phyloP scores from a whole-genome alignment of 164 flowering plant genomes.

The Vitis amurensis region DNA sequence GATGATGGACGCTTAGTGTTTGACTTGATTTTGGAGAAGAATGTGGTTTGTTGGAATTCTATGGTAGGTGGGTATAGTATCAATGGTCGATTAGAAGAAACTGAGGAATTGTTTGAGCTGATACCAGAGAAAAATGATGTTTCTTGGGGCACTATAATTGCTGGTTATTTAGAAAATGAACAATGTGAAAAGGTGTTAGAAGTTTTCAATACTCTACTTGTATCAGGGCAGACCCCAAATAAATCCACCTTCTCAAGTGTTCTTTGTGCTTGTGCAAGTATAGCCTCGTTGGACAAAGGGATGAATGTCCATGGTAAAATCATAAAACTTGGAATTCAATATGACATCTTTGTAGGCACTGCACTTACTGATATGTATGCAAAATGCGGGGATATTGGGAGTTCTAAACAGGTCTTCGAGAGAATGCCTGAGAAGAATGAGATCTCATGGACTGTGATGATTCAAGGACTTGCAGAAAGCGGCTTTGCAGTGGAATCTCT shows the following conservation, averaged over 20 bases:
- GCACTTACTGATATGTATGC: slow-evolving; percentile 73
- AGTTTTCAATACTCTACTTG: slow-evolving; percentile 44
- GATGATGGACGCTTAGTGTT: slow-evolving; percentile 44
- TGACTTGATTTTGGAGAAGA: slow-evolving; percentile 35
- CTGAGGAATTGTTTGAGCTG: slow-evolving; percentile 43
- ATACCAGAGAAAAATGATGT: slow-evolving; percentile 40
- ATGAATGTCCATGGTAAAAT: slow-evolving; percentile 46
- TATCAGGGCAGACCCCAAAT: slow-evolving; percentile 49
- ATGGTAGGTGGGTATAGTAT: slow-evolving; percentile 55
- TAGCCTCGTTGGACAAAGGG: slow-evolving; percentile 55
- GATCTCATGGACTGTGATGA: slow-evolving; percentile 62
- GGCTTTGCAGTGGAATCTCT: slow-evolving; percentile 52
- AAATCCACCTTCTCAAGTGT: slow-evolving; percentile 50
- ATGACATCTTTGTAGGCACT: slow-evolving; percentile 54
- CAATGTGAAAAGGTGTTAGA: slow-evolving; percentile 46
- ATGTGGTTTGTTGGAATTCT: slow-evolving; percentile 60
- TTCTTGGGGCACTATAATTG: slow-evolving; percentile 56
- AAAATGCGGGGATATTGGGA: slow-evolving; percentile 57
- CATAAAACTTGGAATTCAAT: slow-evolving; percentile 47
- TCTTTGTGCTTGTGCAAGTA: slow-evolving; percentile 55
- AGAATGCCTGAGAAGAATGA: slow-evolving; percentile 50
- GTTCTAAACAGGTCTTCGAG: slow-evolving; percentile 40
- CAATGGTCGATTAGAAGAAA: slow-evolving; percentile 50
- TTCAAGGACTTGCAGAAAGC: slow-evolving; percentile 69
- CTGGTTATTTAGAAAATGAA: slow-evolving; percentile 43